These are phyloP conservation scores for Epichloe gansuensis DNA, from an alignment of 2,329 filamentous ascomycete species.

Conservation along the genomic window DNA sequence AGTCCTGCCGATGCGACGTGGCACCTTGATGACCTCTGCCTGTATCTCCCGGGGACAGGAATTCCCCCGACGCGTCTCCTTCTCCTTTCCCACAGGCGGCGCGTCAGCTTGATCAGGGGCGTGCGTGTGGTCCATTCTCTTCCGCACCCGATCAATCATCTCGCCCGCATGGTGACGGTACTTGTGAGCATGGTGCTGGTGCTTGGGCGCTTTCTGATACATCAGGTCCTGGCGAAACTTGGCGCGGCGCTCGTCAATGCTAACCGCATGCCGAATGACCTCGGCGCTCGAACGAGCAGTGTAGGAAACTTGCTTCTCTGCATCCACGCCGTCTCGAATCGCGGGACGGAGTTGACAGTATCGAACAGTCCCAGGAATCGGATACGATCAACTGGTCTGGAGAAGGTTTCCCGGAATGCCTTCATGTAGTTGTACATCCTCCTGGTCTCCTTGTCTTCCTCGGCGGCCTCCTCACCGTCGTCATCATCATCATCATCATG, in stretches of 20 bases:
- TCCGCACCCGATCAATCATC: conserved; percentile 9
- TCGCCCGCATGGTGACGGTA: conserved; percentile 13
- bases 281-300: conserved; percentile 44
- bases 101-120: not conserved
- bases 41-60: conserved; percentile 8
- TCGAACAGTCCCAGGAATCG: conserved; percentile 71
- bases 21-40: conserved; percentile 9
- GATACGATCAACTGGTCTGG: conserved; percentile 60
- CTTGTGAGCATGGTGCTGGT: conserved; percentile 10
- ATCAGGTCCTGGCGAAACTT: conserved; percentile 63
- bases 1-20: conserved; percentile 8
- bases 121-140: conserved; percentile 7
- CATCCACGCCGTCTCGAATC: conserved; percentile 69
- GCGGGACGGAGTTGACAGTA: conserved; percentile 68
- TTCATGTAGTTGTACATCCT: conserved; percentile 65
- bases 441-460: conserved; percentile 21
- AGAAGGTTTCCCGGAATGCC: conserved; percentile 71
- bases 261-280: conserved; percentile 57
- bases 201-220: conserved; percentile 31
- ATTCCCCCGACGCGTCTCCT: conserved; percentile 1
- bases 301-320: conserved; percentile 64
- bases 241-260: conserved; percentile 57
- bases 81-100: not conserved
- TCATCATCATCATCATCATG: conserved; percentile 29
- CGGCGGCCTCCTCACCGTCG: conserved; percentile 18